phyloP scores from a whole-genome alignment of 2,329 filamentous ascomycete species.

The Penicillium psychrosexuale region DNA sequence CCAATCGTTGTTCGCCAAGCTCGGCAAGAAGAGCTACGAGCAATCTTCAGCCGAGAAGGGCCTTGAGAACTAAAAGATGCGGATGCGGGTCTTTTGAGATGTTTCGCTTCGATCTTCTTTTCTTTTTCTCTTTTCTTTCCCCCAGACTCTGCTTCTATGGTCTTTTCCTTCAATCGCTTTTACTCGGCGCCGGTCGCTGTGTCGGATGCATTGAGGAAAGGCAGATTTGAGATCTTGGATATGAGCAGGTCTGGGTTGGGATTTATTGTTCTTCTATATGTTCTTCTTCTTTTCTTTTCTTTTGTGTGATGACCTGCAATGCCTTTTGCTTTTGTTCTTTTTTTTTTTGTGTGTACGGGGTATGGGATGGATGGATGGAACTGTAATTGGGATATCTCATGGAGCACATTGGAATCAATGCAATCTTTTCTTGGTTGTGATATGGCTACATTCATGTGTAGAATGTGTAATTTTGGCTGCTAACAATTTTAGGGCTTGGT shows the following conservation, averaged over 20 bases:
- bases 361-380: slow-evolving; percentile 9
- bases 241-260: not conserved
- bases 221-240: slow-evolving; percentile 1
- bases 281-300: not conserved
- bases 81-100: not conserved
- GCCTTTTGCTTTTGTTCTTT: slow-evolving; percentile 10
- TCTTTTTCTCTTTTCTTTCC: not conserved
- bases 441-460: not conserved
- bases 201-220: slow-evolving; percentile 9
- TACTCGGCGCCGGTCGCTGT: slow-evolving; percentile 15
- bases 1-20: slow-evolving; percentile 47
- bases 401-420: slow-evolving; percentile 7
- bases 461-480: too few relatives aligned
- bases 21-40: slow-evolving; percentile 46
- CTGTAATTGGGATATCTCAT: slow-evolving; percentile 14
- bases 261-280: not conserved
- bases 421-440: not conserved
- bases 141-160: not conserved
- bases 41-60: slow-evolving; percentile 31
- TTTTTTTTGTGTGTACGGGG: slow-evolving; percentile 17
- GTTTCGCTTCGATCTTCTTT: not conserved
- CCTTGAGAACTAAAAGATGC: slow-evolving; percentile 19
- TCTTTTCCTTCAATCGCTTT: slow-evolving; percentile 10
- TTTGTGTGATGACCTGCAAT: slow-evolving; percentile 27
- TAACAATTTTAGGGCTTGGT: too few relatives aligned